Conservation (phyloP, 352 stramenopile genomes). For the Pythium pyrilobum region DNA sequence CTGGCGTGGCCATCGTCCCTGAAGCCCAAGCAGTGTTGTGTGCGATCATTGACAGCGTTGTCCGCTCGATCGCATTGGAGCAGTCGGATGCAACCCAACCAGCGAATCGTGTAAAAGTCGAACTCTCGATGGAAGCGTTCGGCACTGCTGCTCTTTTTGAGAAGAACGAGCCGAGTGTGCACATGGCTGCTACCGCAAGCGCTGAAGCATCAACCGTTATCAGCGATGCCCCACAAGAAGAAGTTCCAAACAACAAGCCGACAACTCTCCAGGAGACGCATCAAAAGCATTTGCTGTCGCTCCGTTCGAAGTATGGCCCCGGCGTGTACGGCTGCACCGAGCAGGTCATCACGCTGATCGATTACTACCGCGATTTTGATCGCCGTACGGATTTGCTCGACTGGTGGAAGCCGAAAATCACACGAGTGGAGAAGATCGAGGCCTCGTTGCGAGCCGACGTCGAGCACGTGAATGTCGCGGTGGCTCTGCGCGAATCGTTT, state of each 20-base stretch:
- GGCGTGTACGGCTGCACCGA: constrained; percentile 58
- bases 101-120: no score
- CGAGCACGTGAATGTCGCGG: constrained; percentile 53
- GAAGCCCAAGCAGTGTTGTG: no score
- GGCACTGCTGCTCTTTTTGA: no score
- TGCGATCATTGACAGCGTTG: no score
- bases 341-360: constrained; percentile 74
- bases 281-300: constrained; percentile 21
- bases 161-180: no score
- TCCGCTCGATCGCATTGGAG: no score
- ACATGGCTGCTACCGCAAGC: no score
- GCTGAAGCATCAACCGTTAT: no score
- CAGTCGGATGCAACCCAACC: no score
- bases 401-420: constrained; percentile 62
- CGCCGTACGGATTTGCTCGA: constrained; percentile 64
- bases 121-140: no score
- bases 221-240: no score
- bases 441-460: constrained; percentile 66
- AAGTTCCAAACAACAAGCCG: neutral
- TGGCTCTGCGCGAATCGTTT: constrained; percentile 43
- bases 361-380: constrained; percentile 80
- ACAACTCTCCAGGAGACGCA: constrained; percentile 7
- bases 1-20: no score
- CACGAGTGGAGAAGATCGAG: constrained; percentile 71
- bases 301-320: constrained; percentile 61